These are phyloP conservation scores for Backusella tarrabulga DNA, from an alignment of 192 early-diverging fungal species.

Conservation along the genomic window DNA sequence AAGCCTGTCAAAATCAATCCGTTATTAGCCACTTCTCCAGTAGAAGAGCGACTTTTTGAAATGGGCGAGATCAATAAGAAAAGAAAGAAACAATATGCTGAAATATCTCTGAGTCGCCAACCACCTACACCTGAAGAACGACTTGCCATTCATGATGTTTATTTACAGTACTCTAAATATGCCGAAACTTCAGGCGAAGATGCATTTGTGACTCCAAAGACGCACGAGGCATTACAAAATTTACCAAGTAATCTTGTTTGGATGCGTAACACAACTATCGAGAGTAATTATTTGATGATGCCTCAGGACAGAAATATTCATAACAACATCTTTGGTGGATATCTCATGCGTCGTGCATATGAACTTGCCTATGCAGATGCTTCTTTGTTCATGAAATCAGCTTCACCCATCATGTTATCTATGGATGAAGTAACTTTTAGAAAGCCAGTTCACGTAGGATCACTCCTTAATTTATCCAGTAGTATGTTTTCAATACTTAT, in stretches of 20 bases:
- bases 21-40: conserved; percentile 65
- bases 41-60: conserved; percentile 69
- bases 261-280: conserved; percentile 75
- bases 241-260: conserved; percentile 55
- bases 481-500: conserved; percentile 8
- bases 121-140: conserved; percentile 83
- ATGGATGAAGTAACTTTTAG: conserved; percentile 76
- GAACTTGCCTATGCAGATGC: conserved; percentile 83
- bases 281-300: conserved; percentile 63
- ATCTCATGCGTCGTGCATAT: conserved; percentile 79
- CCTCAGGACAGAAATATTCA: conserved; percentile 80
- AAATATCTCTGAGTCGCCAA: conserved; percentile 50
- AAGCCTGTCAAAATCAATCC: conserved; percentile 74
- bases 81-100: conserved; percentile 43
- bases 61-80: conserved; percentile 65
- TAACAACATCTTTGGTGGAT: conserved; percentile 71
- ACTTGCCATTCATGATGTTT: conserved; percentile 75
- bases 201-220: background rate
- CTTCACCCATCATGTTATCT: conserved; percentile 56
- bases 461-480: conserved; percentile 65
- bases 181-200: conserved; percentile 43
- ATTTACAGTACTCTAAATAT: conserved; percentile 56
- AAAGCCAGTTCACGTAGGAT: conserved; percentile 83
- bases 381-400: conserved; percentile 59
- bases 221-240: background rate